A percentile compares a stretch with the other conserved stretches of the same genome.
Evolutionary conservation across 805 yeast genomes (phyloP).

Genomic region (Scheffersomyces stipitis): DNA sequence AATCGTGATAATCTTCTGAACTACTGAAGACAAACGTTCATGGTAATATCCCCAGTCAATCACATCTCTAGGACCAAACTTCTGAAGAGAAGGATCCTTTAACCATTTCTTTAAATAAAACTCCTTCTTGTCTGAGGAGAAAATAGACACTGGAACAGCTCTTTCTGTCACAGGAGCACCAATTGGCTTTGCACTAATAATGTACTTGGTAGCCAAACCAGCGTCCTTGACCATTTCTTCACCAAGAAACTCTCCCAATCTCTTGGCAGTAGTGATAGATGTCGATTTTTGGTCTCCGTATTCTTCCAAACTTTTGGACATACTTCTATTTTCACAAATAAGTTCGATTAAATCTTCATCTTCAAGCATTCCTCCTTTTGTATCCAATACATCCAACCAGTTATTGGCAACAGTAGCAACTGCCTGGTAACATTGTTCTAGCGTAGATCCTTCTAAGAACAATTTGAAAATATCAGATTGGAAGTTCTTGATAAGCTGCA

Average conservation of each 20-base stretch:
- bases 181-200: slow-evolving; percentile 79
- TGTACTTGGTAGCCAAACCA: slow-evolving; percentile 92
- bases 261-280: slow-evolving; percentile 89
- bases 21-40: slow-evolving; percentile 87
- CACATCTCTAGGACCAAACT: slow-evolving; percentile 83
- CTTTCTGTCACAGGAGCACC: slow-evolving; percentile 93
- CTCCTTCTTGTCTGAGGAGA: slow-evolving; percentile 83
- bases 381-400: slow-evolving; percentile 92
- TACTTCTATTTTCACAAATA: slow-evolving; percentile 93
- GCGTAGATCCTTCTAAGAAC: slow-evolving; percentile 78
- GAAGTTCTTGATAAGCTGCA: slow-evolving; percentile 88
- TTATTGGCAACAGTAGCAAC: slow-evolving; percentile 93
- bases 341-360: slow-evolving; percentile 92
- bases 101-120: slow-evolving; percentile 84
- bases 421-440: slow-evolving; percentile 79
- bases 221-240: slow-evolving; percentile 95
- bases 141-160: slow-evolving; percentile 94
- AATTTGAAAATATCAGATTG: slow-evolving; percentile 92
- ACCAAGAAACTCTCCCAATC: slow-evolving; percentile 93
- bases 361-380: slow-evolving; percentile 81
- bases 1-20: slow-evolving; percentile 91
- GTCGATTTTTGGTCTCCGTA: slow-evolving; percentile 91
- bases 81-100: slow-evolving; percentile 68
- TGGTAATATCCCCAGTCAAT: slow-evolving; percentile 93
- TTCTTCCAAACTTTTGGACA: slow-evolving; percentile 89